Conservation (phyloP, 2,329 filamentous ascomycete species). For the Epichloe bromicola region DNA sequence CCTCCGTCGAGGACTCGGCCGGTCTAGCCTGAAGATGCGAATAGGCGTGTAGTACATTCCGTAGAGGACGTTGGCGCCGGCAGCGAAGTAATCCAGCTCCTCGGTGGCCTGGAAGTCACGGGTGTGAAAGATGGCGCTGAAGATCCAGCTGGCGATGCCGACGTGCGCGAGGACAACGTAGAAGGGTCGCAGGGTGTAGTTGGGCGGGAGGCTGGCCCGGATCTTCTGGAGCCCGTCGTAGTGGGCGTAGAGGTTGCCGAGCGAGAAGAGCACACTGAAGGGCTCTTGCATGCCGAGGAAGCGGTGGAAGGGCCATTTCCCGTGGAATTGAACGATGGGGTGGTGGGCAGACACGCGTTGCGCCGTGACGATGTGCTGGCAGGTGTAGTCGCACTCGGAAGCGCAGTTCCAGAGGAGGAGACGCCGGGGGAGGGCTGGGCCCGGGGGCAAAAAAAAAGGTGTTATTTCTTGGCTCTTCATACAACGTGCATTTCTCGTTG, state of each 20-base stretch:
- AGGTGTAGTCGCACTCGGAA: slow-evolving; percentile 93
- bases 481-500: neutral
- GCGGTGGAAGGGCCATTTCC: slow-evolving; percentile 95
- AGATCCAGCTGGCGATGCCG: slow-evolving; percentile 72
- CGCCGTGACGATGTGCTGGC: slow-evolving; percentile 82
- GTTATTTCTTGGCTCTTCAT: neutral
- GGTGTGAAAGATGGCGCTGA: slow-evolving; percentile 85
- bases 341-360: slow-evolving; percentile 52
- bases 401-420: slow-evolving; percentile 87
- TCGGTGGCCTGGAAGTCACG: slow-evolving; percentile 78
- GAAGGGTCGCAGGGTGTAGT: slow-evolving; percentile 66
- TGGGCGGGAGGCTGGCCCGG: slow-evolving; percentile 52
- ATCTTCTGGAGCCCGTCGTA: slow-evolving; percentile 61
- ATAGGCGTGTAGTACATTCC: slow-evolving; percentile 78
- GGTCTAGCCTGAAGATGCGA: slow-evolving; percentile 71
- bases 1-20: slow-evolving; percentile 26
- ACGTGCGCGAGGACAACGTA: slow-evolving; percentile 72
- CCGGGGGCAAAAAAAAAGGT: neutral
- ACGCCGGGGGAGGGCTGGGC: slow-evolving; percentile 64
- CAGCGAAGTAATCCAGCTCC: slow-evolving; percentile 91
- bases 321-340: slow-evolving; percentile 82
- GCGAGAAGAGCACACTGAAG: slow-evolving; percentile 82
- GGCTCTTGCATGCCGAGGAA: slow-evolving; percentile 91
- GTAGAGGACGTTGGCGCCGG: slow-evolving; percentile 80
- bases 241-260: slow-evolving; percentile 85